These are phyloP conservation scores for Chytridium lagenaria DNA, from an alignment of 371 early-diverging fungal species.

Conservation along the genomic window DNA sequence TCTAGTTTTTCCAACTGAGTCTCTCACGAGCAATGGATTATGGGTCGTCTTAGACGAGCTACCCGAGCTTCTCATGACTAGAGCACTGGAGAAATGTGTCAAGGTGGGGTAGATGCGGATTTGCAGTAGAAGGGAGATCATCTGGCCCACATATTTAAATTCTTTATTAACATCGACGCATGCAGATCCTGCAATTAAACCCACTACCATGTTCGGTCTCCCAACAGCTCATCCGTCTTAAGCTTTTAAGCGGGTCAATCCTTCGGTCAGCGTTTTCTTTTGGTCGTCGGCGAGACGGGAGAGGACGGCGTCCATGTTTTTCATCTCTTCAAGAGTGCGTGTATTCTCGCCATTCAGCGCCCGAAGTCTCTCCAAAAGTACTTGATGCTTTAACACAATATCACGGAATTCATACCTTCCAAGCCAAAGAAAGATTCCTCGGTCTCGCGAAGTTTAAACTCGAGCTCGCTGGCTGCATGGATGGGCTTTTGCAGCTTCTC, in stretches of 20 bases:
- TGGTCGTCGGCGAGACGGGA: not conserved
- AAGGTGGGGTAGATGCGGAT: not conserved
- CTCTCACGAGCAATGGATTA: conserved; percentile 56
- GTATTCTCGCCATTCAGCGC: not conserved
- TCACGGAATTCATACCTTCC: not conserved
- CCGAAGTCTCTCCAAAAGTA: not conserved
- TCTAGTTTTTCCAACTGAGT: conserved; percentile 52
- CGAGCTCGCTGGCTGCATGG: not conserved
- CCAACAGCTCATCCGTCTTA: no score
- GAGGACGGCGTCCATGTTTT: not conserved
- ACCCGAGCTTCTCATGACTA: not conserved
- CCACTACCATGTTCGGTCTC: no score
- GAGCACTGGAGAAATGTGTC: not conserved
- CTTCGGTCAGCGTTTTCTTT: not conserved
- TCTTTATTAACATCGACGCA: not conserved
- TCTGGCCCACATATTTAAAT: no score
- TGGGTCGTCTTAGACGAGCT: conserved; percentile 20
- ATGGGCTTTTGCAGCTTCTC: no score
- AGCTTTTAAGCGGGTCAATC: no score
- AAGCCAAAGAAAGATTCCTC: not conserved
- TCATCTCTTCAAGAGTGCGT: not conserved
- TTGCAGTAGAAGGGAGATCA: not conserved
- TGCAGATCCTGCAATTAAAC: not conserved
- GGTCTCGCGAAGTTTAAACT: not conserved
- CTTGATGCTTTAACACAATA: not conserved